Evolutionary conservation across 2,329 filamentous ascomycete genomes (phyloP).

Genomic region (Rutstroemia sydowiana): DNA sequence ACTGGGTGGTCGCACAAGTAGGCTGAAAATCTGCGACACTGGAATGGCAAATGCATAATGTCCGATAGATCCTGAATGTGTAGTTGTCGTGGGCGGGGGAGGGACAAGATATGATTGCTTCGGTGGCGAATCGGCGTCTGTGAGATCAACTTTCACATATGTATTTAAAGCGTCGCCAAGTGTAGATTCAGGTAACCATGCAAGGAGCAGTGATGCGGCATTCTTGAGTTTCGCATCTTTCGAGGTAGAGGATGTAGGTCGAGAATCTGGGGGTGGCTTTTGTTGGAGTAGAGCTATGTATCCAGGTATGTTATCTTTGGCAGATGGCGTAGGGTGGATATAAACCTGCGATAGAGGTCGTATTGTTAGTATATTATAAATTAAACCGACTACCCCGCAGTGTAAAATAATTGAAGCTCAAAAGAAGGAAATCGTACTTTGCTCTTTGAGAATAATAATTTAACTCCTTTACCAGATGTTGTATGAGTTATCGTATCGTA

Average conservation of each 20-base stretch:
- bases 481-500: slow-evolving; percentile 90
- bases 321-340: slow-evolving; percentile 84
- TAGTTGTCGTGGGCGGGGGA: slow-evolving; percentile 77
- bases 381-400: slow-evolving; percentile 10
- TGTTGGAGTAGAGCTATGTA: slow-evolving; percentile 93
- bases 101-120: slow-evolving; percentile 86
- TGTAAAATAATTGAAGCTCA: not conserved
- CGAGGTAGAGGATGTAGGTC: slow-evolving; percentile 24
- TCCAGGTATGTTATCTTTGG: slow-evolving; percentile 92
- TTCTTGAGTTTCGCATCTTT: slow-evolving; percentile 41
- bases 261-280: slow-evolving; percentile 45
- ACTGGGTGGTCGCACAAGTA: slow-evolving; percentile 84
- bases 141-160: slow-evolving; percentile 92
- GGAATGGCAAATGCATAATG: slow-evolving; percentile 89
- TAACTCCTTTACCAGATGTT: slow-evolving; percentile 73
- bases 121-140: slow-evolving; percentile 71
- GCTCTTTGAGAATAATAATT: slow-evolving; percentile 92
- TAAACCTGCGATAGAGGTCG: slow-evolving; percentile 61
- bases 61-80: slow-evolving; percentile 62
- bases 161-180: slow-evolving; percentile 79
- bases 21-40: slow-evolving; percentile 80
- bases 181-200: slow-evolving; percentile 86
- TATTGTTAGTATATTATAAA: slow-evolving; percentile 7
- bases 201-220: slow-evolving; percentile 72
- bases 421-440: slow-evolving; percentile 51